These are phyloP conservation scores for Aureobasidium mangrovei DNA, from an alignment of 2,329 filamentous ascomycete genomes.

Conservation along the genomic window DNA sequence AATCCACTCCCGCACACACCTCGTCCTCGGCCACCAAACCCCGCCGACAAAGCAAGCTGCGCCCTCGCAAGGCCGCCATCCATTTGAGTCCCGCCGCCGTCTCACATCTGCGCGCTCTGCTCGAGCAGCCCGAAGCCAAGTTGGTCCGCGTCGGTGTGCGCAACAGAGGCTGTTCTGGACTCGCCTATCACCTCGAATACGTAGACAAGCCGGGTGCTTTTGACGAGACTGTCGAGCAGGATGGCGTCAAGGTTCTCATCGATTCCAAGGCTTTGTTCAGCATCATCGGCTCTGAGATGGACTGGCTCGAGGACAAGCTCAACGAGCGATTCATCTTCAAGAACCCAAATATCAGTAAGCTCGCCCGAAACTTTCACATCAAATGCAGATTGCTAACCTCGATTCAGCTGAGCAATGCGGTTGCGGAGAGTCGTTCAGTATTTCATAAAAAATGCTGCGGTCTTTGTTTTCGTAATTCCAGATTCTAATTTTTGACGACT, in stretches of 20 bases:
- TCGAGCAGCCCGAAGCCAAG: constrained; percentile 81
- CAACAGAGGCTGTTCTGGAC: constrained; percentile 86
- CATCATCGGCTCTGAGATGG: constrained; percentile 98
- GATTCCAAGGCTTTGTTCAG: constrained; percentile 97
- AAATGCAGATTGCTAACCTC: constrained; percentile 2
- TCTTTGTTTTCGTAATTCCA: not conserved
- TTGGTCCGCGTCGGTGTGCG: constrained; percentile 90
- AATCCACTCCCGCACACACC: constrained; percentile 31
- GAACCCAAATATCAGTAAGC: constrained; percentile 97
- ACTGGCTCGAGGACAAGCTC: constrained; percentile 94
- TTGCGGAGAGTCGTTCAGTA: constrained; percentile 86
- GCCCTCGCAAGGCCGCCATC: constrained; percentile 84
- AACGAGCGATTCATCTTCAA: constrained; percentile 87
- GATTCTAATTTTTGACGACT: not conserved
- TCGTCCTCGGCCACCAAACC: constrained; percentile 18
- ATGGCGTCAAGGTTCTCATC: constrained; percentile 90
- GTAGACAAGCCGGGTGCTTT: constrained; percentile 83
- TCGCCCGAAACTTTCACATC: not conserved
- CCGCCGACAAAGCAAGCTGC: constrained; percentile 52
- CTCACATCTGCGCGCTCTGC: constrained; percentile 63
- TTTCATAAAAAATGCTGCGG: constrained; percentile 26
- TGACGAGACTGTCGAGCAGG: constrained; percentile 89
- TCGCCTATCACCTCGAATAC: constrained; percentile 90
- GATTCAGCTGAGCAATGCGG: constrained; percentile 84
- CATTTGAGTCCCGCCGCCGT: constrained; percentile 74